A percentile compares a stretch with the other conserved stretches of the same genome.
phyloP scores from a whole-genome alignment of 768 basidiomycete genomes.

The Termitomyces sp. region DNA sequence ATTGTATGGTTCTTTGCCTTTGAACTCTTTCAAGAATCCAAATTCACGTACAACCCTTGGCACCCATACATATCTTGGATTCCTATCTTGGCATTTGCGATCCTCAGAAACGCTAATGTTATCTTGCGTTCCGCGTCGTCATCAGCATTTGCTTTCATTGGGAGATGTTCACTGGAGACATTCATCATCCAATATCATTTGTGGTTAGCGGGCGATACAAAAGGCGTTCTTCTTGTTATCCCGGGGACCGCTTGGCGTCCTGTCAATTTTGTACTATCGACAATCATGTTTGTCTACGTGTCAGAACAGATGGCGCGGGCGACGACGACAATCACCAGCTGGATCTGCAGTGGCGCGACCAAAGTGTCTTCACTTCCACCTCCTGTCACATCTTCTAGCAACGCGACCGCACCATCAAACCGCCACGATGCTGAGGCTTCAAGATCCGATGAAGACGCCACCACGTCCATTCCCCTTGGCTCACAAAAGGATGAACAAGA shows the following conservation, averaged over 20 bases:
- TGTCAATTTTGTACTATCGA: slow-evolving; percentile 74
- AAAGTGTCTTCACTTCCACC: slow-evolving; percentile 9
- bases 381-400: slow-evolving; percentile 7
- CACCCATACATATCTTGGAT: slow-evolving; percentile 79
- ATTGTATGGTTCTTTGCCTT: slow-evolving; percentile 80
- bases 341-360: slow-evolving; percentile 38
- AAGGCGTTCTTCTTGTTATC: slow-evolving; percentile 73
- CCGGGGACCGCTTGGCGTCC: slow-evolving; percentile 70
- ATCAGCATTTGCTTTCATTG: slow-evolving; percentile 71
- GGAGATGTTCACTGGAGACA: slow-evolving; percentile 84
- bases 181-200: slow-evolving; percentile 89
- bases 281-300: slow-evolving; percentile 74
- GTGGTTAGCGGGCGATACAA: slow-evolving; percentile 82
- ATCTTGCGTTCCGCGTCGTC: slow-evolving; percentile 68
- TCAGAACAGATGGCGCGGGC: slow-evolving; percentile 74
- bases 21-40: slow-evolving; percentile 69
- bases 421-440: slow-evolving; percentile 13
- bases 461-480: slow-evolving; percentile 17
- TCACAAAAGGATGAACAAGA: slow-evolving; percentile 13
- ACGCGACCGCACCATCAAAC: neutral
- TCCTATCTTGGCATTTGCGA: slow-evolving; percentile 71
- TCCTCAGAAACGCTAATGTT: slow-evolving; percentile 71
- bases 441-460: slow-evolving; percentile 9
- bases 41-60: slow-evolving; percentile 83
- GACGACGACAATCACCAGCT: slow-evolving; percentile 62